Base-by-base conservation (phyloP, 352 stramenopile genomes). In the Globisporangium nunn region DNA sequence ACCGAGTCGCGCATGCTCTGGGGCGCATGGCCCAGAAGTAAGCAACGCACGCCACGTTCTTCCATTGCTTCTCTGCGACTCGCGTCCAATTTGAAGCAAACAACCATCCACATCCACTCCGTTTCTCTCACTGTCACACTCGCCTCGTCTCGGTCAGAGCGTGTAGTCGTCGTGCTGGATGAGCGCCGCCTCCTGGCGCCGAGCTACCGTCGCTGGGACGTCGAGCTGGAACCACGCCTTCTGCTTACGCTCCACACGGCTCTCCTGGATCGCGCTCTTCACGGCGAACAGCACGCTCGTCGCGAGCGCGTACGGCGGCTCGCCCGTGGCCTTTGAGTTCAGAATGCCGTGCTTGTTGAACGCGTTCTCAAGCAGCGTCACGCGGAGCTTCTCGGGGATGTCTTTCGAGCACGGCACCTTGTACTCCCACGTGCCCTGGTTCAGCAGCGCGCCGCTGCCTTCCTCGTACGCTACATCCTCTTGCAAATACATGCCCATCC, bases 381-480 rank as follows among this genome's bases (percentile, higher is more conserved):
- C 91, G 64, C 97, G 87, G 62, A 99, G 98, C 35, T 96, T 78
- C 54, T 97, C 72, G 0, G 95, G 95, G n/a, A 98, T 78, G 63
- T 98, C 95, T 61, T 98, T 98, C 40, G 97, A 96, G 43, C 91
- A 88, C 44, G 96, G 95, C 62, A 98, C 98, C 70, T 99, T 98
- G 84, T 98, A 99, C 1, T 86, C 95, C 14, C 95, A 95, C 2
- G 96, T 95, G 11, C 96, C 96, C 59, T 80, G 79, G 14, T 95
- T 98, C 65, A 98, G 97, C 3, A 98, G 58, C 48, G 80, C 91
- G 44, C 86, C 93, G 52, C 89, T 81, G 47, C 95, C 73, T 56
- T 98, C 89, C 12, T 87, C 91, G 78, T 93, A 98, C 18, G 97
- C 82, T 30, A 98, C 64, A 67, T 98, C 91, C 59, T 99, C 96